A percentile compares a stretch with the other conserved stretches of the same genome.
Evolutionary conservation across 1,284 basidiomycete genomes (phyloP).

Genomic region (Tetrapyrgos nigripes): DNA sequence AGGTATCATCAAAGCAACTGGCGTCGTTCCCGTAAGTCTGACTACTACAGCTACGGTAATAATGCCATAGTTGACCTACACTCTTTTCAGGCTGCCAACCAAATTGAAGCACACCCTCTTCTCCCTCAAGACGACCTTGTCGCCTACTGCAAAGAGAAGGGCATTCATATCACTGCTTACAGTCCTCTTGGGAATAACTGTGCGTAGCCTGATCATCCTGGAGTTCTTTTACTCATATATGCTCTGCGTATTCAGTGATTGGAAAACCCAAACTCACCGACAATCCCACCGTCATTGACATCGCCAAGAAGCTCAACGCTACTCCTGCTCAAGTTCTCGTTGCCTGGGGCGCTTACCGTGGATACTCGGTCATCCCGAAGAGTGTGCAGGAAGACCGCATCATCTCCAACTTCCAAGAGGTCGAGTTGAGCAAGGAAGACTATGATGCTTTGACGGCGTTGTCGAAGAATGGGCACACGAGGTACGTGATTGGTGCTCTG

Average conservation of each 20-base stretch:
- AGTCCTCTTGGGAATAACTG: constrained; percentile 6
- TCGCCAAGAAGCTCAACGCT: constrained; percentile 59
- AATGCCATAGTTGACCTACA: background rate
- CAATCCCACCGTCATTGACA: constrained; percentile 62
- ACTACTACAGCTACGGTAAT: background rate
- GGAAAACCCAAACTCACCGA: constrained; percentile 67
- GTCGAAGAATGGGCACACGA: constrained; percentile 55
- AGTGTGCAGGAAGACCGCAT: constrained; percentile 67
- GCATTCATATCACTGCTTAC: constrained; percentile 11
- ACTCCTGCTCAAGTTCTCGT: constrained; percentile 58
- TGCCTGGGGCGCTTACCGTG: constrained; percentile 52
- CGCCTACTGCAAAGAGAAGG: constrained; percentile 11
- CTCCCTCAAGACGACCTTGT: constrained; percentile 6
- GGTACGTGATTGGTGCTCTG: constrained; percentile 39
- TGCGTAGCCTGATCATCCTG: background rate
- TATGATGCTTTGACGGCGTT: constrained; percentile 62
- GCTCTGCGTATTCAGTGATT: constrained; percentile 49
- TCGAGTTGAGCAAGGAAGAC: constrained; percentile 67
- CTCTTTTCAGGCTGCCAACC: constrained; percentile 44
- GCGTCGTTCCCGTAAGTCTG: constrained; percentile 66
- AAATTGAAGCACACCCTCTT: constrained; percentile 10
- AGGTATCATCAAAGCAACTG: constrained; percentile 76
- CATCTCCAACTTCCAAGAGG: constrained; percentile 73
- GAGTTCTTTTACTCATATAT: constrained; percentile 26
- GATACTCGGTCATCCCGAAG: constrained; percentile 60